Evolutionary conservation across 2,329 filamentous ascomycete genomes (phyloP).

Genomic region (Claviceps sp.): DNA sequence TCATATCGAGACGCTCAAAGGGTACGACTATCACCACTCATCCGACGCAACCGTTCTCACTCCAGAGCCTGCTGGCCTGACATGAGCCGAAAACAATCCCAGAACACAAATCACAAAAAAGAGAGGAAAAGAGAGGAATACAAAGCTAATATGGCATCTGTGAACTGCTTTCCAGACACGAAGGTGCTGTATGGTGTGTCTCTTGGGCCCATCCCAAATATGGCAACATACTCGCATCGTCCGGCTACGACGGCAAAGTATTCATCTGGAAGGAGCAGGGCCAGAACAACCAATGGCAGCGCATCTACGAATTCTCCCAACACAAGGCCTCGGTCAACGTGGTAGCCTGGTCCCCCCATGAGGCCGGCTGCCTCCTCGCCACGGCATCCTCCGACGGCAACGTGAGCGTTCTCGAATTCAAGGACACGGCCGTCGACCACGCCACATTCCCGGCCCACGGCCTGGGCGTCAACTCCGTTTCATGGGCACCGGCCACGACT

Average conservation of each 20-base stretch:
- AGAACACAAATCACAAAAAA: background rate
- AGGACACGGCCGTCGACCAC: constrained; percentile 86
- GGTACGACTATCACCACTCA: constrained; percentile 38
- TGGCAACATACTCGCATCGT: constrained; percentile 91
- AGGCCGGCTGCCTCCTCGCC: constrained; percentile 85
- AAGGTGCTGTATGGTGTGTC: constrained; percentile 95
- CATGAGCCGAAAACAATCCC: background rate
- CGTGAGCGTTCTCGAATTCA: constrained; percentile 91
- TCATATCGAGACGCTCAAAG: constrained; percentile 84
- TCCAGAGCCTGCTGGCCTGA: background rate
- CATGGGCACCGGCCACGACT: constrained; percentile 77
- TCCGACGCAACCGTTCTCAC: too few species aligned
- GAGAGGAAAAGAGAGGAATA: background rate
- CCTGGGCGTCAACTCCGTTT: constrained; percentile 88
- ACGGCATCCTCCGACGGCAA: constrained; percentile 90
- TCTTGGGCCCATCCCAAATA: constrained; percentile 98
- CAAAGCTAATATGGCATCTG: constrained; percentile 7
- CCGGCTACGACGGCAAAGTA: constrained; percentile 94
- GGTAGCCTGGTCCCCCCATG: constrained; percentile 94
- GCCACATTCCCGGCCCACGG: constrained; percentile 84
- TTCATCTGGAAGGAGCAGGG: constrained; percentile 91
- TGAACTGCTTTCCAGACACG: constrained; percentile 48
- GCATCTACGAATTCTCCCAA: constrained; percentile 82
- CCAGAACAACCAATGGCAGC: constrained; percentile 54
- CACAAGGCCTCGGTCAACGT: constrained; percentile 97